These are phyloP conservation scores for Albatrellus ellisii DNA, from an alignment of 768 basidiomycete genomes.

Conservation along the genomic window DNA sequence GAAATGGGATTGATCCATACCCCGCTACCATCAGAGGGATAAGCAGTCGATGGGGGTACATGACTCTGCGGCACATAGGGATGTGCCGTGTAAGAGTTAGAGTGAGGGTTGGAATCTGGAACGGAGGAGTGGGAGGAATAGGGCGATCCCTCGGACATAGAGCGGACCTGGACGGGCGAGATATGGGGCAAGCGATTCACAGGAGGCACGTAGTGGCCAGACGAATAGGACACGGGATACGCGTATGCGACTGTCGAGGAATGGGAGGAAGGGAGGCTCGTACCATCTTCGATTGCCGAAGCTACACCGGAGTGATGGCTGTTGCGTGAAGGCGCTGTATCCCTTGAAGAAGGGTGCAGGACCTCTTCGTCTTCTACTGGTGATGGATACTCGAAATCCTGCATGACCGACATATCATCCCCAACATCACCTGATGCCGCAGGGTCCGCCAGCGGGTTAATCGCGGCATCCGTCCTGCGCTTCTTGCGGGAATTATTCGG, in stretches of 20 bases:
- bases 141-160: conserved; percentile 3
- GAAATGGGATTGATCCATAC: conserved; percentile 1
- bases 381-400: conserved; percentile 24
- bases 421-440: conserved; percentile 20
- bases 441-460: conserved; percentile 20
- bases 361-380: conserved; percentile 24
- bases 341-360: conserved; percentile 12
- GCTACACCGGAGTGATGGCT: conserved; percentile 11
- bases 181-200: conserved; percentile 11
- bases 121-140: conserved; percentile 7
- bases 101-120: conserved; percentile 2
- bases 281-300: conserved; percentile 11
- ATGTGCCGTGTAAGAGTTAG: conserved; percentile 8
- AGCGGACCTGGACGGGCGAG: conserved; percentile 10
- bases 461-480: conserved; percentile 26
- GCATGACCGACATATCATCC: conserved; percentile 17
- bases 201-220: conserved; percentile 9
- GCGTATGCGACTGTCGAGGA: conserved; percentile 5
- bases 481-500: conserved; percentile 78
- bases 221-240: conserved; percentile 6
- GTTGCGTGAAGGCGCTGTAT: conserved; percentile 15
- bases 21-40: conserved; percentile 4
- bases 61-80: conserved; percentile 2
- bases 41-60: conserved; percentile 3
- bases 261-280: conserved; percentile 10